A percentile compares a stretch with the other conserved stretches of the same genome.
Evolutionary conservation across 2,329 filamentous ascomycete genomes (phyloP).

Genomic region (Tolypocladium album): DNA sequence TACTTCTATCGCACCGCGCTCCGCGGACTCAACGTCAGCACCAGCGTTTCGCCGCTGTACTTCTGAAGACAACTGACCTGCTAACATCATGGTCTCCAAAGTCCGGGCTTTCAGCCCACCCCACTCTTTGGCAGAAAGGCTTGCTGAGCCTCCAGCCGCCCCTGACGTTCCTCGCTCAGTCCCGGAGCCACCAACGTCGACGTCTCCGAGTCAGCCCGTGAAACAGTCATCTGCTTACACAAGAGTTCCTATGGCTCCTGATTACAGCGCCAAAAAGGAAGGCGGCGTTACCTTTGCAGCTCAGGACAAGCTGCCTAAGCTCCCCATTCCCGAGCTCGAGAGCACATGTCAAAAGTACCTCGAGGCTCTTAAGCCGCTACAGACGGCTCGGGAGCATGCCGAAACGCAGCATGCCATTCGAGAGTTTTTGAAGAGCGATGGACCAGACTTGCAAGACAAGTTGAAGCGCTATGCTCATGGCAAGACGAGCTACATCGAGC

Average conservation of each 20-base stretch:
- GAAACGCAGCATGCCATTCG: constrained; percentile 72
- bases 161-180: constrained; percentile 28
- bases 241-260: constrained; percentile 41
- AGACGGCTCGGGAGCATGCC: constrained; percentile 68
- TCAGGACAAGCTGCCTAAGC: constrained; percentile 80
- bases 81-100: constrained; percentile 26
- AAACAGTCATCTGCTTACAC: constrained; percentile 23
- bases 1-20: constrained; percentile 89
- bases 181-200: constrained; percentile 19
- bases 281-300: constrained; percentile 79
- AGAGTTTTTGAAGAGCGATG: constrained; percentile 74
- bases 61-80: constrained; percentile 29
- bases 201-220: constrained; percentile 2
- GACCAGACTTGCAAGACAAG: constrained; percentile 76
- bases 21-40: constrained; percentile 75
- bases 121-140: constrained; percentile 60
- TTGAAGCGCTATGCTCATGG: constrained; percentile 82
- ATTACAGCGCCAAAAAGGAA: constrained; percentile 39
- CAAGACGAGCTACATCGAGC: constrained; percentile 94
- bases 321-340: constrained; percentile 86
- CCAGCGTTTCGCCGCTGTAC: constrained; percentile 66
- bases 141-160: constrained; percentile 34
- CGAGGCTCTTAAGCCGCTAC: constrained; percentile 67
- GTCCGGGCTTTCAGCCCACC: constrained; percentile 43
- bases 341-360: constrained; percentile 71